A percentile compares a stretch with the other conserved stretches of the same genome.
phyloP scores from a whole-genome alignment of 1,139 yeast species.

The Taphrina deformans region DNA sequence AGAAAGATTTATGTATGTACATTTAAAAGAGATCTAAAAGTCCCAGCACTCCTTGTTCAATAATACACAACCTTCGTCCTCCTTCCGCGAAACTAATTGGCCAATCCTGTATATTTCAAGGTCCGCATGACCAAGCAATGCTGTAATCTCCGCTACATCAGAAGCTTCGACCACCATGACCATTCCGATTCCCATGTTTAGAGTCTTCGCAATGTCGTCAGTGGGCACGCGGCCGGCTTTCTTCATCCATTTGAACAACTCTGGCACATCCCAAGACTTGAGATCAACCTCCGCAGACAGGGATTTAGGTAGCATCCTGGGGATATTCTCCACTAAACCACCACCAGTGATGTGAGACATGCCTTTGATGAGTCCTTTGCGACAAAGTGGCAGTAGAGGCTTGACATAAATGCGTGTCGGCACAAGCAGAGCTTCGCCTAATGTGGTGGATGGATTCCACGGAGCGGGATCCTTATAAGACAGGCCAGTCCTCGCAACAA shows the following conservation, averaged over 20 bases:
- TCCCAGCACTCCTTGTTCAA: slow-evolving; percentile 36
- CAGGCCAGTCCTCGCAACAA: slow-evolving; percentile 70
- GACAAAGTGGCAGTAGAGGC: slow-evolving; percentile 74
- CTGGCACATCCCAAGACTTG: slow-evolving; percentile 77
- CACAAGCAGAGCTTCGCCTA: slow-evolving; percentile 80
- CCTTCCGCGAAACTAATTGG: slow-evolving; percentile 52
- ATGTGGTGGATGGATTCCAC: slow-evolving; percentile 71
- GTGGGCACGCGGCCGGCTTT: slow-evolving; percentile 86
- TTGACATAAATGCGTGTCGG: slow-evolving; percentile 96
- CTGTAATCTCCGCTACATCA: slow-evolving; percentile 60
- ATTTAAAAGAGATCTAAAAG: slow-evolving; percentile 1
- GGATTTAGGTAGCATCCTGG: slow-evolving; percentile 83
- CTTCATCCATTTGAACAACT: slow-evolving; percentile 91
- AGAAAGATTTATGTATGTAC: neutral
- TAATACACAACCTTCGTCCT: slow-evolving; percentile 36
- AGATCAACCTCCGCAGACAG: slow-evolving; percentile 81
- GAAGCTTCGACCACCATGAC: slow-evolving; percentile 69
- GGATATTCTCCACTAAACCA: slow-evolving; percentile 93
- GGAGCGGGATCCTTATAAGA: slow-evolving; percentile 78
- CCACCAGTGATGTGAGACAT: slow-evolving; percentile 98
- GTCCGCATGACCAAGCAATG: slow-evolving; percentile 63
- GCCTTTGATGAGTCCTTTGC: slow-evolving; percentile 70
- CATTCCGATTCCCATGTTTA: slow-evolving; percentile 98
- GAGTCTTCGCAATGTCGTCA: slow-evolving; percentile 79
- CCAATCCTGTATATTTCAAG: slow-evolving; percentile 73